Conservation (phyloP, 768 basidiomycete species). For the Collybia mongolica region DNA sequence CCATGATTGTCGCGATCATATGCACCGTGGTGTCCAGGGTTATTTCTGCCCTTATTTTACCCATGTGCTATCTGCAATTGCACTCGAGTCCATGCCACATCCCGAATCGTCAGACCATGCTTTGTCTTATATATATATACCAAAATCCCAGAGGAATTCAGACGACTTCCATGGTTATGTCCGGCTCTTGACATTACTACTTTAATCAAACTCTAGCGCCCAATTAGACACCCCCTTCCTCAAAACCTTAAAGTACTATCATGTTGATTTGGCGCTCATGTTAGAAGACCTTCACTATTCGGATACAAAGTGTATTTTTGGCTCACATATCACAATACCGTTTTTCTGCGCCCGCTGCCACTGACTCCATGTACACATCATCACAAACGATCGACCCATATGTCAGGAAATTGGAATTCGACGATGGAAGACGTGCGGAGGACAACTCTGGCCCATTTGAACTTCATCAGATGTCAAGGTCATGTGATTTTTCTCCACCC, state of each 20-base stretch:
- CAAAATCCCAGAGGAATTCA: no score
- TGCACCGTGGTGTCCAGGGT: no score
- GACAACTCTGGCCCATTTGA: background rate
- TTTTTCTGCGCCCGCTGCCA: constrained; percentile 1
- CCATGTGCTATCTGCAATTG: no score
- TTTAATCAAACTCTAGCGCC: no score
- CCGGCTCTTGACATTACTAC: no score
- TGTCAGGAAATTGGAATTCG: constrained; percentile 3
- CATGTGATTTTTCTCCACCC: constrained; percentile 18
- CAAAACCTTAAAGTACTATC: no score
- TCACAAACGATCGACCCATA: background rate
- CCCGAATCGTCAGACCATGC: no score
- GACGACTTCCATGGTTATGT: no score
- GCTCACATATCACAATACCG: constrained; percentile 11
- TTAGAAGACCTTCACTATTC: constrained; percentile 5
- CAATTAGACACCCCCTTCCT: no score
- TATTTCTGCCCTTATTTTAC: no score
- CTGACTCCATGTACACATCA: constrained; percentile 1
- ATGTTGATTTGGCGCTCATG: no score
- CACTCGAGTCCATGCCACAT: background rate
- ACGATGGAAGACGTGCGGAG: constrained; percentile 6
- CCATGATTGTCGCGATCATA: background rate
- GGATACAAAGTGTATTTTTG: constrained; percentile 12
- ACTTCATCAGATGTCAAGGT: constrained; percentile 15
- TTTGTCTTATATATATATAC: no score